Evolutionary conservation across 163 green algal species (phyloP), one percentile per base, ranked within the genome.

Genomic region (Coccomyxa subellipsoidea): DNA sequence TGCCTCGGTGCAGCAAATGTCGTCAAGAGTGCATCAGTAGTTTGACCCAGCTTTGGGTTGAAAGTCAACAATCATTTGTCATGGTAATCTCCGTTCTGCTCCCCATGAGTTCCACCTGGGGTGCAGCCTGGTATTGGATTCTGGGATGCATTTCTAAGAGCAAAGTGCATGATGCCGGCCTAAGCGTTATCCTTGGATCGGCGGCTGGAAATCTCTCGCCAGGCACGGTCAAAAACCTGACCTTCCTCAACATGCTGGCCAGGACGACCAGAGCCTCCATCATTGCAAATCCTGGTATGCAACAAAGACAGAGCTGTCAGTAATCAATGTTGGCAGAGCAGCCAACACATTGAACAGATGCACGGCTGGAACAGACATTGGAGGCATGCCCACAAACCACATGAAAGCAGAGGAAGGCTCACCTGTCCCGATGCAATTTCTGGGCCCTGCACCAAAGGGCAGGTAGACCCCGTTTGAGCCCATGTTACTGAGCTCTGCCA

Each of bases 251-350:
- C 18, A 93, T 59, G n/a, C 80, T 79, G 1, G 89, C 90, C 82
- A 95, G 80, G 75, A 98, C 91, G 38, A 97, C 81, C 31, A 94
- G 81, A 0, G 83, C 90, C 81, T 98, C 95, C 69, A 94, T 89
- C 90, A 98, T 96, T 0, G 95, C 95, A 85, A 98, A 98, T 7
- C 90, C 90, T 84, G n/a, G n/a, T n/a, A n/a, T n/a, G 75, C 76
- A 76, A 0, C 53, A 75, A 27, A 77, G 4, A 32, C 59, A 54
- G 3, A 70, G 2, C 4, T 21, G 29, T 10, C 21, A 3, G 0
- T 37, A 25, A 59, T n/a, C n/a, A n/a, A n/a, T n/a, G n/a, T n/a
- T n/a, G n/a, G n/a, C n/a, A n/a, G n/a, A n/a, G n/a, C n/a, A n/a
- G n/a, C n/a, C n/a, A n/a, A n/a, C n/a, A n/a, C n/a, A n/a, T n/a